Conservation (phyloP, 805 yeast species). For the Martiniozyma abietophila region DNA sequence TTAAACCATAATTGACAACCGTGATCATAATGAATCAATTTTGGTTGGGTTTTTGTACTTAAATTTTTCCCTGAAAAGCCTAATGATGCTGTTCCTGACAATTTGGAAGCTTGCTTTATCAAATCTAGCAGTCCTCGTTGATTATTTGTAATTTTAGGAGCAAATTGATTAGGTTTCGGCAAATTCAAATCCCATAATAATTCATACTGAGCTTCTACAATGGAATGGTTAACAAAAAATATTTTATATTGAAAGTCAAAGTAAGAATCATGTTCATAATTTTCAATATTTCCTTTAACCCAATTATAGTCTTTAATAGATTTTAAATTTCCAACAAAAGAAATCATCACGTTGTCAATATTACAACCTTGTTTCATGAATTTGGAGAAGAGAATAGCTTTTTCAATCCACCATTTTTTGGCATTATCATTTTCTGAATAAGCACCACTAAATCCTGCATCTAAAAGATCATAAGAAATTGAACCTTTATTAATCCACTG, state of each 20-base stretch:
- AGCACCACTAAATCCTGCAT: slow-evolving; percentile 19
- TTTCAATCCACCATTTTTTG: slow-evolving; percentile 33
- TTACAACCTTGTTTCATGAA: slow-evolving; percentile 22
- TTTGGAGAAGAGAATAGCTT: slow-evolving; percentile 29
- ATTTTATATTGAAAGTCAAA: slow-evolving; percentile 36
- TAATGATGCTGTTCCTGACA: slow-evolving; percentile 25
- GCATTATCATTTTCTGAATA: slow-evolving; percentile 26
- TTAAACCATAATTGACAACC: slow-evolving; percentile 46
- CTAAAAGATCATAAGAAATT: slow-evolving; percentile 23
- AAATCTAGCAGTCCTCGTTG: slow-evolving; percentile 20
- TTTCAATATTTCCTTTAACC: not conserved
- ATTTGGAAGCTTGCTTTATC: slow-evolving; percentile 18
- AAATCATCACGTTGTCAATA: slow-evolving; percentile 26
- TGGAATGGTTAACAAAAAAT: slow-evolving; percentile 1
- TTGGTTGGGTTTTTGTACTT: slow-evolving; percentile 26
- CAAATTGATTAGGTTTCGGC: slow-evolving; percentile 29
- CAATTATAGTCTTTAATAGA: slow-evolving; percentile 1
- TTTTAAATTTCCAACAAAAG: slow-evolving; percentile 24
- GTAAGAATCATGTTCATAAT: slow-evolving; percentile 26
- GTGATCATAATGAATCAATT: slow-evolving; percentile 26
- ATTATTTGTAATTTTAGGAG: slow-evolving; percentile 25
- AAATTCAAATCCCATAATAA: slow-evolving; percentile 7
- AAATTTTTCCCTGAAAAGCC: slow-evolving; percentile 26
- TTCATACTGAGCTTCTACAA: not conserved
- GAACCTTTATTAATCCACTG: slow-evolving; percentile 37